Percentiles rank a stretch among this genome's conserved stretches.
Conservation (phyloP, 306 rosid species). For the Pterocarpus macrocarpus region DNA sequence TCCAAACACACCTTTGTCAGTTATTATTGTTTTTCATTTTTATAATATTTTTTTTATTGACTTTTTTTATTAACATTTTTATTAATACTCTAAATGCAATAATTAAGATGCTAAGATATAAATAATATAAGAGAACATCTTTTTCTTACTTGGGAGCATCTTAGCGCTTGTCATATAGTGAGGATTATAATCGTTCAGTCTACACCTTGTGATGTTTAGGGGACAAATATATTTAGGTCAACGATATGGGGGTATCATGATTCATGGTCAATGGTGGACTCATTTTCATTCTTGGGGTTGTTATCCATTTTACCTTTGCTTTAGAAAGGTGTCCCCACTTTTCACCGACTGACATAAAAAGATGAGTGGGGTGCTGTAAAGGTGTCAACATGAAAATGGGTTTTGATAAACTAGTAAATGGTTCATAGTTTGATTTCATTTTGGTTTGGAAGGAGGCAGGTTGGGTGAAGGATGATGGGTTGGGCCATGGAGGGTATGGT, state of each 20-base stretch:
- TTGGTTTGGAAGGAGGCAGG: conserved; percentile 32
- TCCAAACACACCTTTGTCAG: no score
- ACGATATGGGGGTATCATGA: not conserved
- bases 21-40: no score
- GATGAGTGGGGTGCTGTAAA: conserved; percentile 20
- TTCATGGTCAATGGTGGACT: conserved; percentile 34
- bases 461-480: conserved; percentile 21
- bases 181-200: not conserved
- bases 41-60: no score
- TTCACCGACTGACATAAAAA: conserved; percentile 51
- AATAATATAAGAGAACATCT: not conserved
- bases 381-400: conserved; percentile 18
- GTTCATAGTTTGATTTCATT: not conserved
- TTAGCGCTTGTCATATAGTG: not conserved
- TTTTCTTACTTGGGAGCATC: not conserved
- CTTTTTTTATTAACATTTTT: no score
- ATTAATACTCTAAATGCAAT: not conserved
- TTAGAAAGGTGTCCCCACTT: conserved; percentile 43
- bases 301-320: conserved; percentile 29
- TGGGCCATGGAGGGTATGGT: conserved; percentile 37
- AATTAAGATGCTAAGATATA: not conserved
- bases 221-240: not conserved
- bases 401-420: not conserved
- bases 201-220: not conserved
- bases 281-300: conserved; percentile 9